Evolutionary conservation across 2,329 filamentous ascomycete species (phyloP).

Genomic region (Leptosphaerulina australis): DNA sequence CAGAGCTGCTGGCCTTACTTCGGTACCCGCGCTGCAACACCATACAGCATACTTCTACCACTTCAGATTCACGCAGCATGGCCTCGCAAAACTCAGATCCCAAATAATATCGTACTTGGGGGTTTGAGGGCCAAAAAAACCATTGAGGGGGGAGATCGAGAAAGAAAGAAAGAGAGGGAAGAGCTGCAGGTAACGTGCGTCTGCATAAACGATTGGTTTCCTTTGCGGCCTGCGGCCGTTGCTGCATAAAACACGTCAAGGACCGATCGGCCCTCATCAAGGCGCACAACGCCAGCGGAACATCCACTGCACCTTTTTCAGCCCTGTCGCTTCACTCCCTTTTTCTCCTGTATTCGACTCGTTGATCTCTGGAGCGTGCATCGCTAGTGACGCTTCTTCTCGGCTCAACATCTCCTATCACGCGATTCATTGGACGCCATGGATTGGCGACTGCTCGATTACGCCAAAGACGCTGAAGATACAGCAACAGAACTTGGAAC

Average conservation of each 20-base stretch:
- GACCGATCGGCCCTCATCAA: slow-evolving; percentile 29
- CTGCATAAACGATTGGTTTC: slow-evolving; percentile 46
- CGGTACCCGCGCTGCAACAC: slow-evolving; percentile 1
- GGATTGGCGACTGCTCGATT: slow-evolving; percentile 48
- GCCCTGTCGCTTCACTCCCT: slow-evolving; percentile 34
- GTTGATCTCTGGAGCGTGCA: slow-evolving; percentile 23
- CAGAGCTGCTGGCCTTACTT: slow-evolving; percentile 1
- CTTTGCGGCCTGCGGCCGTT: slow-evolving; percentile 32
- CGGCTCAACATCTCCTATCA: slow-evolving; percentile 32
- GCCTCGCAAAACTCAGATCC: slow-evolving; percentile 16
- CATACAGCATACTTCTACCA: slow-evolving; percentile 15
- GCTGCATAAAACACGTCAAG: slow-evolving; percentile 48
- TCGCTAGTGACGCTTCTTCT: slow-evolving; percentile 24
- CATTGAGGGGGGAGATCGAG: slow-evolving; percentile 25
- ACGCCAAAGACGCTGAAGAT: slow-evolving; percentile 58
- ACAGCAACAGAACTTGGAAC: slow-evolving; percentile 57
- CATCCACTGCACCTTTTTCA: slow-evolving; percentile 36
- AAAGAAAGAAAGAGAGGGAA: slow-evolving; percentile 33
- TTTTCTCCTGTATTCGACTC: slow-evolving; percentile 20
- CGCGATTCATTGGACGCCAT: slow-evolving; percentile 36
- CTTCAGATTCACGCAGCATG: slow-evolving; percentile 12
- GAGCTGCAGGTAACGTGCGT: slow-evolving; percentile 42
- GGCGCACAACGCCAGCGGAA: slow-evolving; percentile 35
- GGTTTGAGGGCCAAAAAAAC: slow-evolving; percentile 41
- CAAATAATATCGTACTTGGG: slow-evolving; percentile 6